phyloP scores from a whole-genome alignment of 1,284 basidiomycete species.

The Rhodotorula glutinis region DNA sequence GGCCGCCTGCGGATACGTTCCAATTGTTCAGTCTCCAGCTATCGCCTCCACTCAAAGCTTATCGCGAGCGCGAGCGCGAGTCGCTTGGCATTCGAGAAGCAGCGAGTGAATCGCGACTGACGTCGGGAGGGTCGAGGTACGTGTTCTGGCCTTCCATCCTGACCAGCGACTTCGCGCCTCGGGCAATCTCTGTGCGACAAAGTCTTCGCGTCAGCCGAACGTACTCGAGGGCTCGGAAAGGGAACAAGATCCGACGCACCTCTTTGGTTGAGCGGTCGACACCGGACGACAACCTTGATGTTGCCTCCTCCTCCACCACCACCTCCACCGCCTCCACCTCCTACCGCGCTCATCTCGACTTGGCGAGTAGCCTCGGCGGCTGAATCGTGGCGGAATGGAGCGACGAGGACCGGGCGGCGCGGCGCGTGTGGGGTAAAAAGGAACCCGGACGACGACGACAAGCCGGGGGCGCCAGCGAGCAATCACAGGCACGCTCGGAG shows the following conservation, averaged over 20 bases:
- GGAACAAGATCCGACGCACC: slow-evolving; percentile 56
- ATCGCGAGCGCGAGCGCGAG: too few relatives aligned
- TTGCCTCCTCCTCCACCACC: slow-evolving; percentile 57
- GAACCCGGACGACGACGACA: too few relatives aligned
- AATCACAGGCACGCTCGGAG: too few relatives aligned
- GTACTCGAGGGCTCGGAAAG: background rate
- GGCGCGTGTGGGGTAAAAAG: too few relatives aligned
- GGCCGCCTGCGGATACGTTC: background rate
- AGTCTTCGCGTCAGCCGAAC: background rate
- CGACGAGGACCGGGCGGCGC: too few relatives aligned
- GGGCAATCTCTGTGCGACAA: slow-evolving; percentile 65
- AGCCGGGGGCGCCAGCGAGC: too few relatives aligned
- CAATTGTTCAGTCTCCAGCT: too few relatives aligned
- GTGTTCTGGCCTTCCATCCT: slow-evolving; percentile 91
- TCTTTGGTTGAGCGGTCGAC: slow-evolving; percentile 86
- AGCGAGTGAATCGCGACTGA: background rate
- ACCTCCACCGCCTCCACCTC: background rate
- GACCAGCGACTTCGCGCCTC: slow-evolving; percentile 86
- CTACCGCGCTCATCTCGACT: background rate
- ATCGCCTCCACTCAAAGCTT: too few relatives aligned
- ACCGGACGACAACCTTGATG: slow-evolving; percentile 91
- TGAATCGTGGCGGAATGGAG: too few relatives aligned
- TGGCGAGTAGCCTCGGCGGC: too few relatives aligned
- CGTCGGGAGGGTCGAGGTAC: slow-evolving; percentile 72
- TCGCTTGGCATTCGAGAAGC: too few relatives aligned